These are phyloP conservation scores for Chlamydomonas reinhardtii DNA, from an alignment of 163 green algal genomes.

Conservation along the genomic window DNA sequence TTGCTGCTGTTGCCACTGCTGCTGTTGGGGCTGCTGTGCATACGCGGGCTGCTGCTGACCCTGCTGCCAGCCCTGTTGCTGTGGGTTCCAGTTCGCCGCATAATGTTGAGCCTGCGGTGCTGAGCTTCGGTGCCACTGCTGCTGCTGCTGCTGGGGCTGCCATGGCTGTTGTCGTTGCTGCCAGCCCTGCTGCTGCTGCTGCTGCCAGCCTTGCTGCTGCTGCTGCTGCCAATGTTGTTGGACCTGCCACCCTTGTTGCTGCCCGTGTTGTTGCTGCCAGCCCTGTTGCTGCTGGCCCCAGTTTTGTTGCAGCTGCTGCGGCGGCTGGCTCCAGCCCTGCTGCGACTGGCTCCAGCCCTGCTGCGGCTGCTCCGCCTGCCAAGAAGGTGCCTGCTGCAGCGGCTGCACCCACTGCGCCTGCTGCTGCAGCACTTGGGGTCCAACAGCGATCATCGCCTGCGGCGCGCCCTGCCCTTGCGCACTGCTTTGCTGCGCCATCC, in stretches of 20 bases:
- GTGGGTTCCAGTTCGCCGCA: neutral
- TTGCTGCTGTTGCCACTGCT: neutral
- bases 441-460: too few relatives aligned
- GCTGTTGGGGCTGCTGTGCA: neutral
- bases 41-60: neutral
- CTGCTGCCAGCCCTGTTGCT: neutral
- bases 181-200: neutral
- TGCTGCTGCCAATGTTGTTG: conserved; percentile 7
- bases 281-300: neutral
- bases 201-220: neutral
- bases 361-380: neutral
- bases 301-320: neutral
- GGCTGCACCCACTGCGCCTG: neutral
- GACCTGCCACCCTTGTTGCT: neutral
- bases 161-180: neutral
- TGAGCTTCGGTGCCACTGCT: neutral
- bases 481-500: too few relatives aligned
- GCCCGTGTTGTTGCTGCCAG: neutral
- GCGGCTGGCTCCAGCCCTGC: neutral
- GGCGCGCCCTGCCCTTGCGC: too few relatives aligned
- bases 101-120: neutral
- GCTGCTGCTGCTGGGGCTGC: neutral
- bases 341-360: neutral
- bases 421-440: neutral
- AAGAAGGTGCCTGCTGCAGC: neutral